Evolutionary conservation across 352 stramenopile genomes (phyloP).

Genomic region (Globisporangium sylvaticum): DNA sequence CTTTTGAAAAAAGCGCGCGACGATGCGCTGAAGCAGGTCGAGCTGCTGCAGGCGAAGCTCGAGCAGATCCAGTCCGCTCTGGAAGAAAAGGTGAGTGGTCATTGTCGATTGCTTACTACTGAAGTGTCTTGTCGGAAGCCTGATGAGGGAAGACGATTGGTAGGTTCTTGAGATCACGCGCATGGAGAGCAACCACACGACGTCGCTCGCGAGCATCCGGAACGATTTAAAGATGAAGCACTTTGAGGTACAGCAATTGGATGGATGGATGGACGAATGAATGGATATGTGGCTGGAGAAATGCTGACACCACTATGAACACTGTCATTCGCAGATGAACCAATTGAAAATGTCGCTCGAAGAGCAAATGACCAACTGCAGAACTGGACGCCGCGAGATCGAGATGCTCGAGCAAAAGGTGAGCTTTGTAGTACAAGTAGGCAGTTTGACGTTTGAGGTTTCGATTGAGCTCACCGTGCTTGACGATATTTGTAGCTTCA

Average conservation of each 20-base stretch:
- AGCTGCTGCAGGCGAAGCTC: constrained; percentile 49
- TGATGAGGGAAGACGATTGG: not conserved
- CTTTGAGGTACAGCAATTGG: constrained; percentile 43
- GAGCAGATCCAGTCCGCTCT: constrained; percentile 39
- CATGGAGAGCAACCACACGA: constrained; percentile 49
- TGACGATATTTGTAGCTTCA: no score
- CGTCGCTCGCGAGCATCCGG: constrained; percentile 35
- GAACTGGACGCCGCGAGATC: constrained; percentile 35
- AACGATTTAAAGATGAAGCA: constrained; percentile 81
- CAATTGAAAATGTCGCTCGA: constrained; percentile 61
- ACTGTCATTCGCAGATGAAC: constrained; percentile 30
- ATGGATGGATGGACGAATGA: not conserved
- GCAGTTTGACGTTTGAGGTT: not conserved
- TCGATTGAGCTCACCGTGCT: not conserved
- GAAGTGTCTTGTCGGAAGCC: not conserved
- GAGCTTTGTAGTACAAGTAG: no score
- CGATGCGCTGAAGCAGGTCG: constrained; percentile 55
- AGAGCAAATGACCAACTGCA: constrained; percentile 37
- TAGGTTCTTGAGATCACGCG: constrained; percentile 53
- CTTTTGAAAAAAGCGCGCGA: constrained; percentile 60
- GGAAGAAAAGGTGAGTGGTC: constrained; percentile 41
- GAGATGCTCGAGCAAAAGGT: constrained; percentile 80
- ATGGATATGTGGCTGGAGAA: not conserved
- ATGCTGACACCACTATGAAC: not conserved
- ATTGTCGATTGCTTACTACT: not conserved